These are phyloP conservation scores for Selaginella tamariscina DNA, from an alignment of 75 land plant genomes.

Conservation along the genomic window DNA sequence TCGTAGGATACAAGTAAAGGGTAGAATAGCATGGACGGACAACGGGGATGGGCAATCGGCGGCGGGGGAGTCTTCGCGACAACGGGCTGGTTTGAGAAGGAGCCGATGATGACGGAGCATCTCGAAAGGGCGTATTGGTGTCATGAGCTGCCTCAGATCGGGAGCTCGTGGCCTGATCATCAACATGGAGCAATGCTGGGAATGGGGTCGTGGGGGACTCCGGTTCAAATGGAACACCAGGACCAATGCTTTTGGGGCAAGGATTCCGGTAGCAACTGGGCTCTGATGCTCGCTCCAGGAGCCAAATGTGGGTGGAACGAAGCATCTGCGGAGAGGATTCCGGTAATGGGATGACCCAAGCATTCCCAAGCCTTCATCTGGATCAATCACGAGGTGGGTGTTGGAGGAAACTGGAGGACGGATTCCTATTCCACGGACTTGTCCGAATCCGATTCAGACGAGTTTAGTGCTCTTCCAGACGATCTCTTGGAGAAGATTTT, in stretches of 20 bases:
- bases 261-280: neutral
- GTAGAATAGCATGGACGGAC: neutral
- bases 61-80: neutral
- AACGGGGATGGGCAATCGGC: neutral
- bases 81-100: neutral
- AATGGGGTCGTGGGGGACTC: neutral
- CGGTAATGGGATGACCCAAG: neutral
- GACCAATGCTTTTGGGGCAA: neutral
- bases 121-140: neutral
- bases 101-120: neutral
- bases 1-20: too few relatives aligned
- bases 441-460: neutral
- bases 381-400: neutral
- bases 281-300: neutral
- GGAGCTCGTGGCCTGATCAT: neutral
- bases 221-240: neutral
- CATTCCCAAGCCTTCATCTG: neutral
- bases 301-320: neutral
- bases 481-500: slow-evolving; percentile 68
- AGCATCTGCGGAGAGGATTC: neutral
- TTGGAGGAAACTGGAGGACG: neutral
- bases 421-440: neutral
- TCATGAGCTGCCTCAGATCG: neutral
- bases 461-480: slow-evolving; percentile 37
- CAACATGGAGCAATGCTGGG: neutral